A percentile compares a stretch with the other conserved stretches of the same genome.
Conservation (phyloP, 2,329 filamentous ascomycete genomes). For the Colletotrichum sp. region DNA sequence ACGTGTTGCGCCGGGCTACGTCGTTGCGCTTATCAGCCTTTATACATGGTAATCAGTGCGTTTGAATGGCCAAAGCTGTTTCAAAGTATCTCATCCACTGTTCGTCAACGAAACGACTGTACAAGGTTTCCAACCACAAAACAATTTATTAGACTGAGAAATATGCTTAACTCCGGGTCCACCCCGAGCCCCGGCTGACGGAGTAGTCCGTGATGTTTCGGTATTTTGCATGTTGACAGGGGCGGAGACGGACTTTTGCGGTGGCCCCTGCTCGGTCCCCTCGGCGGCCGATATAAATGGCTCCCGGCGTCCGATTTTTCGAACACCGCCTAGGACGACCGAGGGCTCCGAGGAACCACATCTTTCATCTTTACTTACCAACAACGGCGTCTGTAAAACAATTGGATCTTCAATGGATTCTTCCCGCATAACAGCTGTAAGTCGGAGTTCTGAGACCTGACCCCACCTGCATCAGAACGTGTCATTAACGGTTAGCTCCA, state of each 20-base stretch:
- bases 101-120: background rate
- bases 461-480: background rate
- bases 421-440: background rate
- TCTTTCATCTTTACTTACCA: fast-evolving
- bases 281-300: background rate
- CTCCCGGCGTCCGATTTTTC: background rate
- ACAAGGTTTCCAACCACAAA: background rate
- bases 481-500: background rate
- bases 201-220: background rate
- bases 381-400: background rate
- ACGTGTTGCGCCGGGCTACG: background rate
- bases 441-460: background rate
- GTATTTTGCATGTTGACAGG: background rate
- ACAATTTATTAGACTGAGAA: background rate
- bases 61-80: background rate
- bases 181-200: background rate
- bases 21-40: background rate
- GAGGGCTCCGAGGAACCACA: background rate
- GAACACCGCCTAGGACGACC: background rate
- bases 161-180: background rate
- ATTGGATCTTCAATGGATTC: background rate
- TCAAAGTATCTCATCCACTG: background rate
- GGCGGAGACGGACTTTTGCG: slow-evolving; percentile 5
- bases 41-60: background rate
- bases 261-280: background rate